A percentile compares a stretch with the other conserved stretches of the same genome.
These are phyloP conservation scores for Boletus reticuloceps DNA, from an alignment of 768 basidiomycete species.

Conservation along the genomic window DNA sequence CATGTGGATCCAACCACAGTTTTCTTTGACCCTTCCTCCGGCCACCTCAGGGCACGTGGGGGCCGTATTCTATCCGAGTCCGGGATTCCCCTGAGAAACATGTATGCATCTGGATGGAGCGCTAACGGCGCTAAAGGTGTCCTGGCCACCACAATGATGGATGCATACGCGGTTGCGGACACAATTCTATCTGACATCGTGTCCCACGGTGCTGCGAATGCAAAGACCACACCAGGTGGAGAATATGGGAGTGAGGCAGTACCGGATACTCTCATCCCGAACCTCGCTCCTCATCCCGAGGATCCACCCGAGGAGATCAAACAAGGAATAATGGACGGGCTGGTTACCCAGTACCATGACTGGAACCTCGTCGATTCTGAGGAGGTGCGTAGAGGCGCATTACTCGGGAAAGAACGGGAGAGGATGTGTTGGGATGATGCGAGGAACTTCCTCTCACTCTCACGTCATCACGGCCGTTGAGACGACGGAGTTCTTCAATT, in stretches of 20 bases:
- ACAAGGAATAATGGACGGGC: conserved; percentile 37
- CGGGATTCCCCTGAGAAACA: conserved; percentile 44
- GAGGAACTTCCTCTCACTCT: conserved; percentile 26
- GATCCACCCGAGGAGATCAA: conserved; percentile 47
- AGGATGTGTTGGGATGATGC: conserved; percentile 71
- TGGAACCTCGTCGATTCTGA: conserved; percentile 77
- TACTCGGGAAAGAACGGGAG: conserved; percentile 68
- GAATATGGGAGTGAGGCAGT: conserved; percentile 2
- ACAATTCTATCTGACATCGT: conserved; percentile 62
- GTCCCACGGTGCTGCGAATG: conserved; percentile 2
- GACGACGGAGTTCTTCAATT: not conserved
- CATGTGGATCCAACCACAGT: conserved; percentile 57
- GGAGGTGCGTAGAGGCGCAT: conserved; percentile 60
- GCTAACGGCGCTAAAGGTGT: conserved; percentile 90
- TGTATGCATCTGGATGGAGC: conserved; percentile 96
- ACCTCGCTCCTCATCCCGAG: conserved; percentile 39
- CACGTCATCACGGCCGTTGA: conserved; percentile 8
- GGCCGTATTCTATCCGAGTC: conserved; percentile 47
- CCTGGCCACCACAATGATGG: conserved; percentile 88
- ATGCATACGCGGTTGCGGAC: conserved; percentile 80
- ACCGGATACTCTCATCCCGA: conserved; percentile 28
- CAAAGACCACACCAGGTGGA: conserved; percentile 1
- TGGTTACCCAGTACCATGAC: conserved; percentile 61
- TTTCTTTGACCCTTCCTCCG: conserved; percentile 57
- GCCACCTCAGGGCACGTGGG: conserved; percentile 52